A percentile compares a stretch with the other conserved stretches of the same genome.
phyloP scores from a whole-genome alignment of 2,329 filamentous ascomycete genomes.

The Trichoderma polysporum region DNA sequence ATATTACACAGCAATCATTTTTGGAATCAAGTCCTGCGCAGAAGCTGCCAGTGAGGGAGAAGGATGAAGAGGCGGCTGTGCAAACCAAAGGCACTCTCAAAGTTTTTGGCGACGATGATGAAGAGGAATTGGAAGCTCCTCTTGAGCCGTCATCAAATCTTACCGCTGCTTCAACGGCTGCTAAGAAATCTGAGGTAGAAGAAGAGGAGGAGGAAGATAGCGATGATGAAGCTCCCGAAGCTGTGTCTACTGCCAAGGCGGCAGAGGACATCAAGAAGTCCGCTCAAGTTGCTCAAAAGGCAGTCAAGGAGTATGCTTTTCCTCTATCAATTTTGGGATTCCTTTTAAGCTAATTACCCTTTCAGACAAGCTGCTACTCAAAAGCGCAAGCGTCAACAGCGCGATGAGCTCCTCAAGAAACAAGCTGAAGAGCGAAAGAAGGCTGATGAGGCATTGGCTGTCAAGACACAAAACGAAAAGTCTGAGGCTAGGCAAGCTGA shows the following conservation, averaged over 20 bases:
- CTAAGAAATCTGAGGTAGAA: conserved; percentile 31
- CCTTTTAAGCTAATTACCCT: neutral
- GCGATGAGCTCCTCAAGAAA: conserved; percentile 53
- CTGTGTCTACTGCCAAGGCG: conserved; percentile 53
- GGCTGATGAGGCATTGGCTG: conserved; percentile 28
- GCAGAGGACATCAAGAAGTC: conserved; percentile 48
- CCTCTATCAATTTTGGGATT: neutral
- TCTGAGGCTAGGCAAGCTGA: conserved; percentile 20
- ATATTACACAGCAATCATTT: conserved; percentile 18
- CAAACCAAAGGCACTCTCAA: conserved; percentile 32
- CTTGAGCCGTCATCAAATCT: neutral
- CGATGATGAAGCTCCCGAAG: conserved; percentile 59
- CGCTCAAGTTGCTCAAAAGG: conserved; percentile 48
- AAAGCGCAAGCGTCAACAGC: conserved; percentile 57
- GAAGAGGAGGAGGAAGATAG: conserved; percentile 44
- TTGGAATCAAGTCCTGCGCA: conserved; percentile 27
- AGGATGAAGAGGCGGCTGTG: conserved; percentile 28
- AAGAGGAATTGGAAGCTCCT: conserved; percentile 25
- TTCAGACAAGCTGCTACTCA: conserved; percentile 49
- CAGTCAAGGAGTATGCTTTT: conserved; percentile 49
- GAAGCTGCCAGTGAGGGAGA: conserved; percentile 38
- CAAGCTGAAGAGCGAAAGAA: conserved; percentile 54
- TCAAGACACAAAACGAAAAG: conserved; percentile 24
- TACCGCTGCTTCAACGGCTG: neutral
- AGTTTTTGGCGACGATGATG: conserved; percentile 38